Conservation (phyloP, 345 rosid species). For the Punica granatum region DNA sequence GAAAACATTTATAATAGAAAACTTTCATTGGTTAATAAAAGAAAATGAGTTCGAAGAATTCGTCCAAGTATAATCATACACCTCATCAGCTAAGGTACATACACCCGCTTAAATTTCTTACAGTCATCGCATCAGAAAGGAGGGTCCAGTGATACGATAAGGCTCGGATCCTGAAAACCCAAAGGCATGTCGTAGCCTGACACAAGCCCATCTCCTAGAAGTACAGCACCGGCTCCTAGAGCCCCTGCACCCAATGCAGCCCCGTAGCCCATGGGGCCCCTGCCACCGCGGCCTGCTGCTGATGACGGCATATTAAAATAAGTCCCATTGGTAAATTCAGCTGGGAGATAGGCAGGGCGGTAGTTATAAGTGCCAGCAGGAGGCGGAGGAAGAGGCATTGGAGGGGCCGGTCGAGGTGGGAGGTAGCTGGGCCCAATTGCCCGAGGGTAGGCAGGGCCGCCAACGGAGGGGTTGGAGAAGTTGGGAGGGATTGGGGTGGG, state of each 20-base stretch:
- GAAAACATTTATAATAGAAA: neutral
- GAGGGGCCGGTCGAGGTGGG: slow-evolving; percentile 6
- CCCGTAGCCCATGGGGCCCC: slow-evolving; percentile 10
- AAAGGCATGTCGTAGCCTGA: slow-evolving; percentile 5
- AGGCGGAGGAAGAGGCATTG: slow-evolving; percentile 10
- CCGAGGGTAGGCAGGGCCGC: slow-evolving; percentile 24
- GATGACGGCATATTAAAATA: slow-evolving; percentile 17
- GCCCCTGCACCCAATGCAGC: slow-evolving; percentile 14
- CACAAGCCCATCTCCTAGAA: neutral
- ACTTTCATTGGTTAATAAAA: neutral
- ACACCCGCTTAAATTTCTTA: neutral
- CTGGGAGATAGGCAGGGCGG: slow-evolving; percentile 4
- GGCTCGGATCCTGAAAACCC: slow-evolving; percentile 13
- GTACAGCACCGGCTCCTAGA: slow-evolving; percentile 2
- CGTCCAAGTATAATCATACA: neutral
- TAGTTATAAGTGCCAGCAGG: neutral
- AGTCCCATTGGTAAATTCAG: neutral
- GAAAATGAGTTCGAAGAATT: no score
- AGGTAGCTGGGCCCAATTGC: slow-evolving; percentile 12
- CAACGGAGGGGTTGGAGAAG: slow-evolving; percentile 12
- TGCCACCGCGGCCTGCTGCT: neutral
- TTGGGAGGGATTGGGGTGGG: slow-evolving; percentile 18
- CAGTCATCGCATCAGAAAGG: slow-evolving; percentile 7
- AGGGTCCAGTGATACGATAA: slow-evolving; percentile 9
- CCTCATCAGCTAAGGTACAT: neutral